phyloP scores from a whole-genome alignment of 1,139 yeast species.

The Suhomyces coccinellae region DNA sequence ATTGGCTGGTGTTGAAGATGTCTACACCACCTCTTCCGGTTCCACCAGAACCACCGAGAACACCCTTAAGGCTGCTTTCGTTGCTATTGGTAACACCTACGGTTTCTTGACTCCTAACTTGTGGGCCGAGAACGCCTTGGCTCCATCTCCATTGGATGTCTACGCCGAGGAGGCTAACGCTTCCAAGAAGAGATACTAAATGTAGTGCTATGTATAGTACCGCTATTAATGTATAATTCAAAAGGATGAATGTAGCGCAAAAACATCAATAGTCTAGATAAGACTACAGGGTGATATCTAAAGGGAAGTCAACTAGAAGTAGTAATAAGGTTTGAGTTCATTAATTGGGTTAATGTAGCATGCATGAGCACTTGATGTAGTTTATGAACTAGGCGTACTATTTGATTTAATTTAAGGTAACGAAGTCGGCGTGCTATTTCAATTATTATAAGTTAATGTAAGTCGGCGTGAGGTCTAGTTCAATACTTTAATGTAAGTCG shows the following conservation, averaged over 20 bases:
- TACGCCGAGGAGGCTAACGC: conserved; percentile 79
- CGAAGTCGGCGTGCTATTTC: no score
- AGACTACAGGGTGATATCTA: no score
- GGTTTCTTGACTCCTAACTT: conserved; percentile 99
- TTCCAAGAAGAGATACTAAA: conserved; percentile 71
- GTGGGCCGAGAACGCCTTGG: conserved; percentile 86
- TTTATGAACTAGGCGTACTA: no score
- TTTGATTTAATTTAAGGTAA: no score
- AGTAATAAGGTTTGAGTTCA: no score
- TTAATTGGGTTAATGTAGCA: no score
- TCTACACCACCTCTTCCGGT: conserved; percentile 98
- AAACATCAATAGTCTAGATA: no score
- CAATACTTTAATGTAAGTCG: no score
- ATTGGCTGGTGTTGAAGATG: conserved; percentile 99
- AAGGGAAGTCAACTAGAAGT: no score
- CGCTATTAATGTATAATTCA: conserved; percentile 9
- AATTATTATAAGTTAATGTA: no score
- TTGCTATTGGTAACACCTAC: conserved; percentile 99
- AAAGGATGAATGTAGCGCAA: neutral
- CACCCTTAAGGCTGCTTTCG: conserved; percentile 99
- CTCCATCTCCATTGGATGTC: conserved; percentile 91
- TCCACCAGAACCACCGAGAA: conserved; percentile 99
- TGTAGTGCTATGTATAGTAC: neutral
- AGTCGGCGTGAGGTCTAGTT: no score
- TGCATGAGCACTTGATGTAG: no score